Evolutionary conservation across 345 rosid genomes (phyloP), one percentile per base, ranked within the genome.

Genomic region (Linum tenue): DNA sequence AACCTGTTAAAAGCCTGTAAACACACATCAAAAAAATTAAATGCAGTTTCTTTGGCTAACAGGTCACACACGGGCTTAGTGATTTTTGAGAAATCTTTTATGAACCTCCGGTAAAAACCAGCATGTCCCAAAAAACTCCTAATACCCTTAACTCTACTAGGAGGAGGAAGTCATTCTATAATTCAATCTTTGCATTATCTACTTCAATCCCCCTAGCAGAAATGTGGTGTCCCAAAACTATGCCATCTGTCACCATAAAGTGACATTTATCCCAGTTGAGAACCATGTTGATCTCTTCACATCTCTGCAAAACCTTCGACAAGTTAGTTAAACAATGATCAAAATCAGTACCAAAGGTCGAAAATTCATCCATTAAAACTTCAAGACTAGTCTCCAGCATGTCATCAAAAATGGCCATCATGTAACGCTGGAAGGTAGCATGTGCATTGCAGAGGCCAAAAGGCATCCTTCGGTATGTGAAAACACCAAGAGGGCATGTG

Each of bases 191-290:
- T 6, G 58, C 58, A 1, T n/a, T 10, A 22, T 55, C 58, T 7
- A 55, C 50, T 11, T 43, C 58, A 7, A 55, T 55, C 5, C 58
- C 58, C 14, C 22, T 6, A 5, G 2, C 35, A 5, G 58, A 55
- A 15, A 55, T 55, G 5, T 0, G 3, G 5, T 55, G 58, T 14
- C 58, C 58, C 58, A 55, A 22, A 15, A 55, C 58, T 55, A 55
- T 55, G 8, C 58, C 58, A 3, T 55, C 5, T 55, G 16, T 7
- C 7, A 55, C 14, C 16, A 55, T 55, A n/a, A 55, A 55, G n/a
- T 55, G 58, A n/a, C 58, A 55, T 55, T 55, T 55, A 3, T 55
- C 58, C 58, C 58, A 55, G n/a, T 55, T 55, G 8, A 55, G 58
- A 10, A 55, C 58, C 15, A 55, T 0, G 5, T 22, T 55, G 5